Base-by-base conservation (phyloP, 306 rosid genomes). In the Cercis canadensis region DNA sequence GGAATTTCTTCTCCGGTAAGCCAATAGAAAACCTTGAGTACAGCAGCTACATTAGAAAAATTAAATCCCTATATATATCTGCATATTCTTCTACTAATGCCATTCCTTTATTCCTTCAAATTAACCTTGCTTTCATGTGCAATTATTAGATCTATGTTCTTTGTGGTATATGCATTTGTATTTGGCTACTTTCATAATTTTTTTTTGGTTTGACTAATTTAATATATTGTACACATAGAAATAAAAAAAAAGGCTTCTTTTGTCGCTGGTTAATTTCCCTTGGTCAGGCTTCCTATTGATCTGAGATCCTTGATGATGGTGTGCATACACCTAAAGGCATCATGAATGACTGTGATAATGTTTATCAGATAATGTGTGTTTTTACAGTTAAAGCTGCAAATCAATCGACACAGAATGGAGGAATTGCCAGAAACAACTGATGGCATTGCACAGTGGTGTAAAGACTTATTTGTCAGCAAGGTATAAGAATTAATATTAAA, bases 401-500 rank as follows among this genome's bases (percentile, higher is more conserved):
- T 93, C 65, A 87, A 68, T 82, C 83, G 98, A 53, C 89, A 87
- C 63, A 34, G 50, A 70, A 78, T 87, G 84, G 85, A 67, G 75
- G 98, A 93, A 69, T 79, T 93, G 70, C 96, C 98, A 1, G 82
- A 87, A 75, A 88, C 96, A 45, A 72, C 65, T 0, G 94, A 88
- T 11, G 96, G 88, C 62, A 87, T 84, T 60, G 85, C 89, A 67
- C 93, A 93, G 49, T 90, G 97, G 98, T 93, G 97, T 80, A 88
- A 60, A 78, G 97, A 93, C 71, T 4, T 58, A 53, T 90, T 93
- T 70, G 84, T 85, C 57, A 65, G 86, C 73, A 90, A 90, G 96
- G 98, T 93, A 77, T 24, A 17, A 36, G 21, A 37, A 55, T 19
- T 52, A 12, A 54, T 32, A 5, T 33, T 15, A 12, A 16, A 29